phyloP scores from a whole-genome alignment of 768 basidiomycete genomes.

The Phallus indusiatus region DNA sequence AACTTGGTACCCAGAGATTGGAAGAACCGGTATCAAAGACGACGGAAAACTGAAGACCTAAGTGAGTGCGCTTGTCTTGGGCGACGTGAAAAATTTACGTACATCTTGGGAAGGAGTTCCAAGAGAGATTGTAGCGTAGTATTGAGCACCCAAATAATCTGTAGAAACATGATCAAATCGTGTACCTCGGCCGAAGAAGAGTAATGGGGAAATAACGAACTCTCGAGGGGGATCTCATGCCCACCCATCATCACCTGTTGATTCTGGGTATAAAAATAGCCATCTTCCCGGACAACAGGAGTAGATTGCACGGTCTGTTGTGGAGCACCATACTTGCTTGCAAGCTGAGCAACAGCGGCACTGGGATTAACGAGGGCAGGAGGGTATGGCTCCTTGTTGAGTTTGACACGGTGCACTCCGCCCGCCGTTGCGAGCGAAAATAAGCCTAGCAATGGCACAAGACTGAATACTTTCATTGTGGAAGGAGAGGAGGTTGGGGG shows the following conservation, averaged over 20 bases:
- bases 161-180: constrained; percentile 5
- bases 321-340: constrained; percentile 84
- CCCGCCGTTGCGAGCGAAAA: constrained; percentile 37
- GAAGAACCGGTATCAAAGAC: constrained; percentile 89
- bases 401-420: constrained; percentile 76
- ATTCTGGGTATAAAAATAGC: constrained; percentile 70
- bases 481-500: constrained; percentile 14
- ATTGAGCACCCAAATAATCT: constrained; percentile 99
- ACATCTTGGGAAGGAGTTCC: constrained; percentile 79
- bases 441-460: constrained; percentile 29
- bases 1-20: constrained; percentile 91
- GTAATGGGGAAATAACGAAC: constrained; percentile 38
- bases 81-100: constrained; percentile 20
- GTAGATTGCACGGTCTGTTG: constrained; percentile 31
- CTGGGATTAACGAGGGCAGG: constrained; percentile 45
- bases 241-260: constrained; percentile 57
- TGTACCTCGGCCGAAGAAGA: neutral
- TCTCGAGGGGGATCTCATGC: constrained; percentile 81
- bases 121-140: constrained; percentile 79
- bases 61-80: neutral
- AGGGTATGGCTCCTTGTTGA: constrained; percentile 65
- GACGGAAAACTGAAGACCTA: constrained; percentile 69
- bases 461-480: constrained; percentile 34
- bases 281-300: constrained; percentile 28
- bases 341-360: constrained; percentile 75